phyloP scores from a whole-genome alignment of 495 filamentous ascomycete genomes.

The Echria macrotheca region DNA sequence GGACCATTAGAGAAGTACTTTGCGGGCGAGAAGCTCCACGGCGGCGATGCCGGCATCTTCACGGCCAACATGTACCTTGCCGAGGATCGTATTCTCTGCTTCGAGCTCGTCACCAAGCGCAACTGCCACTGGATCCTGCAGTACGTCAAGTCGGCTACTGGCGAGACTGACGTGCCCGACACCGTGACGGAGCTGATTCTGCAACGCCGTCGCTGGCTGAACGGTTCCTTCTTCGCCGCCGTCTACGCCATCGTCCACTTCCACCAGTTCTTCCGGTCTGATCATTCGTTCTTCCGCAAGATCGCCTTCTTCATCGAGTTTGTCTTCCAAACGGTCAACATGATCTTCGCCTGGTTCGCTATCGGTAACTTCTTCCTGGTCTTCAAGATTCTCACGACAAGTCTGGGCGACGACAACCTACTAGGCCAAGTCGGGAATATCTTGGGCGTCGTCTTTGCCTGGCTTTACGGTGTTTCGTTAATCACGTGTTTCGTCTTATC shows the following conservation, averaged over 20 bases:
- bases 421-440: conserved; percentile 70
- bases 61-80: conserved; percentile 99
- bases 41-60: conserved; percentile 90
- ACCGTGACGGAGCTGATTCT: conserved; percentile 92
- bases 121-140: conserved; percentile 96
- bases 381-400: conserved; percentile 92
- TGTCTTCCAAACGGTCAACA: conserved; percentile 86
- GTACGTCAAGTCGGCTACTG: conserved; percentile 94
- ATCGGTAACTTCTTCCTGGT: conserved; percentile 99
- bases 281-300: conserved; percentile 84
- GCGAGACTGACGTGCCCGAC: conserved; percentile 97
- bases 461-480: conserved; percentile 87
- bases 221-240: conserved; percentile 97
- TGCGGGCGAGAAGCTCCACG: conserved; percentile 95
- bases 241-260: conserved; percentile 93
- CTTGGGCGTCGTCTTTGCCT: conserved; percentile 87
- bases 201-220: conserved; percentile 94
- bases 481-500: conserved; percentile 94
- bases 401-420: conserved; percentile 61
- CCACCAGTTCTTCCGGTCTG: conserved; percentile 87
- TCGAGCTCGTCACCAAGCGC: conserved; percentile 95
- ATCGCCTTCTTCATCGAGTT: conserved; percentile 88
- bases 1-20: conserved; percentile 97
- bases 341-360: conserved; percentile 99
- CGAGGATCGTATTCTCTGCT: conserved; percentile 98